Evolutionary conservation across 371 early-diverging fungal species (phyloP), one percentile per base, ranked within the genome.

Genomic region (Conidiobolus incongruus): DNA sequence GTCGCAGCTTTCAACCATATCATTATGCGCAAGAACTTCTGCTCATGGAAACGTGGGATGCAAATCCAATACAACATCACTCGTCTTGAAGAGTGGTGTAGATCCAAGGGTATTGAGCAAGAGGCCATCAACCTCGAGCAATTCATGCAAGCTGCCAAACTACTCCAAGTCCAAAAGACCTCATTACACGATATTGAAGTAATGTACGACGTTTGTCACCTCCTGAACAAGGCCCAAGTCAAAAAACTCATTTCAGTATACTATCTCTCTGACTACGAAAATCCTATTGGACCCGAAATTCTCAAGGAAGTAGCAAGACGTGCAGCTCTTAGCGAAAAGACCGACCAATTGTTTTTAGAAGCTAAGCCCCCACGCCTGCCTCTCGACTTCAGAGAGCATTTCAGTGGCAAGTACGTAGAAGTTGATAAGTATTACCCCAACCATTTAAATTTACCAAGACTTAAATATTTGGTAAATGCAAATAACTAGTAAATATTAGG

Each of bases 61-160:
- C 94, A 95, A 66, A 89, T 95, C 50, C 94, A 93, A 61, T 93
- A 90, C 68, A 95, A 95, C 52, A 76, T 92, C 33, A 82, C 87
- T 2, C 73, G 91, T 13, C 61, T 95, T 39, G 88, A 90, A 55
- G 96, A 95, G 55, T 95, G 96, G 96, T 90, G 90, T 68, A 83
- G 82, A 66, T 55, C 73, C n/a, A 87, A 91, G 52, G 77, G 75
- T 29, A 74, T 89, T 19, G 56, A 74, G n/a, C 90, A 92, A 52
- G 75, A 81, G 20, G 79, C 86, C 0, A 63, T 80, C 29, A 89
- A 93, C 50, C 59, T 90, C 2, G 91, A 91, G 55, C 83, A 81
- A 41, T 61, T 95, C 48, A 72, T 86, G 65, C 90, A 95, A 58
- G 87, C 90, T 5, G 89, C 87, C 32, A 93, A 95, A 62, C 61